Evolutionary conservation across 139 green algal genomes (phyloP).

Genomic region (Yamagishiella unicocca): DNA sequence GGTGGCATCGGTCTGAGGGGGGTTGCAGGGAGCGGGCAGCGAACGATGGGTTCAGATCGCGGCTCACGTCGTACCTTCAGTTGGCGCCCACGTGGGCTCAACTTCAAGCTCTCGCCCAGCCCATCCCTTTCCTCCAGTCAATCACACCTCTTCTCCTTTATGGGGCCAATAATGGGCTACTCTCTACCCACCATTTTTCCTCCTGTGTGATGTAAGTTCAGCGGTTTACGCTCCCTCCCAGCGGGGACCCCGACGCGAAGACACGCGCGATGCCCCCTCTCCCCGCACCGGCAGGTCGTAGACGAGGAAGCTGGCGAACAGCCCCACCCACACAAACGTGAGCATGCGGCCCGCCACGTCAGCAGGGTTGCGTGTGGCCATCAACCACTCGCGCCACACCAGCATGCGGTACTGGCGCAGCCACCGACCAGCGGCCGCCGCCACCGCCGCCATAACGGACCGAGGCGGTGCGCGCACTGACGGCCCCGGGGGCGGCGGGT

Average conservation of each 20-base stretch:
- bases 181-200: background rate
- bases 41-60: no score
- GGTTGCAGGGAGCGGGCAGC: background rate
- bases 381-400: slow-evolving; percentile 57
- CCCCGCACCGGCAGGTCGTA: slow-evolving; percentile 49
- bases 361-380: slow-evolving; percentile 70
- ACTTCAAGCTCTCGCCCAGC: background rate
- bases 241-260: no score
- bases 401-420: slow-evolving; percentile 43
- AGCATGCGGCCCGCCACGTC: slow-evolving; percentile 74
- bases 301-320: slow-evolving; percentile 51
- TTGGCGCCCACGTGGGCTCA: background rate
- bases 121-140: background rate
- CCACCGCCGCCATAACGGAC: background rate
- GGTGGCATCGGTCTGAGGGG: slow-evolving; percentile 1
- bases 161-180: background rate
- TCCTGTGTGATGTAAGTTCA: no score
- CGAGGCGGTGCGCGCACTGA: no score
- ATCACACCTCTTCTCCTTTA: background rate
- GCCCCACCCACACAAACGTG: slow-evolving; percentile 72
- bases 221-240: no score
- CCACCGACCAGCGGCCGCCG: background rate
- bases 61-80: background rate
- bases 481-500: background rate
- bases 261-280: background rate